Evolutionary conservation across 2,329 filamentous ascomycete genomes (phyloP).

Genomic region (Monascus ruber): DNA sequence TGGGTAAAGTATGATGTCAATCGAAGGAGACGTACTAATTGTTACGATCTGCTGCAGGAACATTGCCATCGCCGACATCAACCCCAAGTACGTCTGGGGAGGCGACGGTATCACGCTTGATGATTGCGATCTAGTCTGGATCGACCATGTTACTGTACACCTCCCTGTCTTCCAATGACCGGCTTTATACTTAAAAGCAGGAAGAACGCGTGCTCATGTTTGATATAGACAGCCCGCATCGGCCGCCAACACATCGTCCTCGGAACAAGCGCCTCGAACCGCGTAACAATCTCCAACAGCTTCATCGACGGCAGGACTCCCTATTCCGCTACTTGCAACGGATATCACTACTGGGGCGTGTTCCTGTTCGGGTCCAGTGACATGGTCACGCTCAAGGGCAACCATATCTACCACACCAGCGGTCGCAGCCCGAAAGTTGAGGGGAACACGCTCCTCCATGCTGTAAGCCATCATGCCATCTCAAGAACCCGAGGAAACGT

Average conservation of each 20-base stretch:
- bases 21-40: neutral
- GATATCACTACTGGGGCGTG: constrained; percentile 50
- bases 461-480: constrained; percentile 18
- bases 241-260: constrained; percentile 28
- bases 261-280: constrained; percentile 41
- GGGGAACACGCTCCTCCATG: constrained; percentile 47
- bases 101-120: constrained; percentile 48
- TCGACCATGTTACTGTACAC: constrained; percentile 39
- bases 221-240: neutral
- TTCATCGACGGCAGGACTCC: constrained; percentile 45
- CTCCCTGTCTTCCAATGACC: constrained; percentile 27
- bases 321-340: constrained; percentile 48
- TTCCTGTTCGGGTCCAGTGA: constrained; percentile 48
- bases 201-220: too few relatives aligned
- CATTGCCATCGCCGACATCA: constrained; percentile 44
- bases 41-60: constrained; percentile 19
- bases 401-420: constrained; percentile 49
- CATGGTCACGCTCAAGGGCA: constrained; percentile 47
- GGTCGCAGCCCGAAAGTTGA: constrained; percentile 48
- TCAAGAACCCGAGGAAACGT: too few relatives aligned
- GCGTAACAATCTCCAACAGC: constrained; percentile 50
- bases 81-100: constrained; percentile 49
- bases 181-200: constrained; percentile 21
- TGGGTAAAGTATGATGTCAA: neutral
- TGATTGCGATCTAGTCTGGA: constrained; percentile 34